Evolutionary conservation across 2,329 filamentous ascomycete species (phyloP), one percentile per base, ranked within the genome.

Genomic region (Aureobasidium pullulans): DNA sequence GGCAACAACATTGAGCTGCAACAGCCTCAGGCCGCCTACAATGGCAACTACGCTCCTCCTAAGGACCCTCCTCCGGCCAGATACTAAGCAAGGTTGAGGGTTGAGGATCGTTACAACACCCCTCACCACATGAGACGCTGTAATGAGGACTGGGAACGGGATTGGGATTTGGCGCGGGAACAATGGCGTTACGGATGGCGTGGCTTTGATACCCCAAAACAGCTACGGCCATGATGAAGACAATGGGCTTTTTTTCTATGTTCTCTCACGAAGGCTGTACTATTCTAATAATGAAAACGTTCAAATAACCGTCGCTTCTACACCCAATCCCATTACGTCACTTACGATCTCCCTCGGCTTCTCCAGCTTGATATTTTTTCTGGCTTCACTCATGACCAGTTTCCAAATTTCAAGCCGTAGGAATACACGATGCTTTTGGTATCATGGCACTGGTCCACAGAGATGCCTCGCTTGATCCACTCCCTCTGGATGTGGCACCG

Each of bases 1-100:
- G 84, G 84, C 31, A 80, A 89, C 46, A 86, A 90, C 70, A 65
- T 69, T 16, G 77, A 79, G 64, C 81, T 84, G 6, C 77, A 77
- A 60, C 75, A 81, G 65, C 77, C 73, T 39, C 70, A 62, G 49
- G 59, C 62, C 9, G 63, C 67, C 16, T 71, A 73, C 49, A 42
- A 31, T 11, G 54, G 53, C 32, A 29, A 62, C 44, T 67, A 66
- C 48, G 53, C 62, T 60, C 64, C 66, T 36, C 66, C 66, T 5
- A 61, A 62, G 47, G 64, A 63, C 10, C 65, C 66, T 15, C 65
- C 65, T 13, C 65, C 65, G 37, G 54, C 32, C 34, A 47, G 43
- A 47, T 57, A 57, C 13, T 52, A 52, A 16, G 8, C 4, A 37
- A 28, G 10, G 19, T 13, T 9, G 42, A 13, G n/a, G 15, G 10